A percentile compares a stretch with the other conserved stretches of the same genome.
These are phyloP conservation scores for Phoma sp. DNA, from an alignment of 2,329 filamentous ascomycete species.

Conservation along the genomic window DNA sequence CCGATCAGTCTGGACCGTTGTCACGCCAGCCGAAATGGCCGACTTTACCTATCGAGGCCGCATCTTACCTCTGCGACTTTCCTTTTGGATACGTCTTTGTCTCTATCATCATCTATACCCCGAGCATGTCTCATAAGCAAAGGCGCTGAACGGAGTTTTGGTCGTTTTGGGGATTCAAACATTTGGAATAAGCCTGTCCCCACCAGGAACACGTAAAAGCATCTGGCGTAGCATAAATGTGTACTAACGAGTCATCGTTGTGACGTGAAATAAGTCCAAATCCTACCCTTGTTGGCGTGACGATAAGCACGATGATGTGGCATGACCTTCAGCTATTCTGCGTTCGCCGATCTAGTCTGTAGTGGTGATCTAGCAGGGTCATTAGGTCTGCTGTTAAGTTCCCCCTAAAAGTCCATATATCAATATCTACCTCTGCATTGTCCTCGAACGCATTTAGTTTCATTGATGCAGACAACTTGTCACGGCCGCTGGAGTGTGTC, in stretches of 20 bases:
- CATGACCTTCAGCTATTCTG: too few relatives aligned
- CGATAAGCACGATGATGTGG: too few relatives aligned
- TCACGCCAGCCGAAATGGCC: conserved; percentile 1
- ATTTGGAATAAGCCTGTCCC: neutral
- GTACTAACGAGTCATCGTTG: neutral
- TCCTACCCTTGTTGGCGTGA: neutral
- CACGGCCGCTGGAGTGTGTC: too few relatives aligned
- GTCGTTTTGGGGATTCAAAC: neutral
- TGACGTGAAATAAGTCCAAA: too few relatives aligned
- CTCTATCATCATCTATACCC: conserved; percentile 29
- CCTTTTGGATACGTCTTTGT: conserved; percentile 12
- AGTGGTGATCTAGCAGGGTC: too few relatives aligned
- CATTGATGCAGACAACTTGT: too few relatives aligned
- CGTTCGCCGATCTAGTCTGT: too few relatives aligned
- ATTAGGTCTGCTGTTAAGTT: too few relatives aligned
- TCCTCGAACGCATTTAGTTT: too few relatives aligned
- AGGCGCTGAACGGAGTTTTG: conserved; percentile 26
- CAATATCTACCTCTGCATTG: too few relatives aligned
- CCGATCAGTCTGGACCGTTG: conserved; percentile 8
- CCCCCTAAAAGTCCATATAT: too few relatives aligned
- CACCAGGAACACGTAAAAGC: conserved; percentile 2
- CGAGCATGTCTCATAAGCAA: conserved; percentile 24
- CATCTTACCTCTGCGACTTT: neutral
- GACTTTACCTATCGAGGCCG: conserved; percentile 1
- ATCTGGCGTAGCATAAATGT: neutral